Conservation (phyloP, 2,329 filamentous ascomycete genomes). For the Pseudogymnoascus sp. region DNA sequence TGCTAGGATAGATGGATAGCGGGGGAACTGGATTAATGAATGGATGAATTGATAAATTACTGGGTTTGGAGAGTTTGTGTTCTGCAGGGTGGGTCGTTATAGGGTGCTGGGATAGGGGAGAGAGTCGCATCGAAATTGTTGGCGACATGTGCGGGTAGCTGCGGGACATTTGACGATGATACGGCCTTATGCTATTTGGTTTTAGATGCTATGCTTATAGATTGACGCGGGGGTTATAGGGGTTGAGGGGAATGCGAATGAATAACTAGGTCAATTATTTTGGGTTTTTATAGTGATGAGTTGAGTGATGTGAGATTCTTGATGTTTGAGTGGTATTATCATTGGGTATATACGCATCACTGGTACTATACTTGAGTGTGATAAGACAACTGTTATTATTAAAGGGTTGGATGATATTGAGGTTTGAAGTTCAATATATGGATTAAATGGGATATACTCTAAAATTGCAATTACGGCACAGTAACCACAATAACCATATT, state of each 20-base stretch:
- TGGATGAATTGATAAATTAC: neutral
- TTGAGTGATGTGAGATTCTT: neutral
- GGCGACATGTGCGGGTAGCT: too few species aligned
- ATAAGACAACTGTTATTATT: too few species aligned
- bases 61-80: neutral
- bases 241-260: neutral
- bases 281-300: neutral
- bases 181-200: neutral
- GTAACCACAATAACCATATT: too few species aligned
- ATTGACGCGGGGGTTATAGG: neutral
- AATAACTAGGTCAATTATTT: neutral
- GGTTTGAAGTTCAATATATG: neutral
- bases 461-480: neutral
- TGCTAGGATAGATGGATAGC: neutral
- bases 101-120: neutral
- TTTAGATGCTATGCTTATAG: neutral
- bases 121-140: neutral
- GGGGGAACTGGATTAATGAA: neutral
- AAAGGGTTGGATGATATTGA: neutral
- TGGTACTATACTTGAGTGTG: neutral
- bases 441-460: neutral
- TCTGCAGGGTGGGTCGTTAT: neutral
- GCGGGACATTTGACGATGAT: neutral
- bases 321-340: neutral
- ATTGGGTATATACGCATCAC: neutral